These are phyloP conservation scores for Ogataea ganodermae DNA, from an alignment of 805 yeast species.

Conservation along the genomic window DNA sequence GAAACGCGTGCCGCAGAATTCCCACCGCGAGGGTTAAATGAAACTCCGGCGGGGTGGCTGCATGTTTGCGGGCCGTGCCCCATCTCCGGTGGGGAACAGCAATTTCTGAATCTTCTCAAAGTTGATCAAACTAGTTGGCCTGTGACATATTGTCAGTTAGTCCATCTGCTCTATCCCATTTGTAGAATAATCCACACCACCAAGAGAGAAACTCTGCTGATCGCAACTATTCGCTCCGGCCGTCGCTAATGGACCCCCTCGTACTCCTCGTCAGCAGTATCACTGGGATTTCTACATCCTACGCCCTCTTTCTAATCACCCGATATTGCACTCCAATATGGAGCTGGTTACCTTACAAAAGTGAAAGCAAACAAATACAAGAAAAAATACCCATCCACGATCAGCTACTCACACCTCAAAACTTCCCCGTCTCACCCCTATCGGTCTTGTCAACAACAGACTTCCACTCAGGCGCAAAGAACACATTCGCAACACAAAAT, in stretches of 20 bases:
- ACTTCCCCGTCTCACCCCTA: slow-evolving; percentile 1
- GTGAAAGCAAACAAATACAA: not conserved
- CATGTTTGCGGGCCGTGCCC: no score
- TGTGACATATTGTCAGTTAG: no score
- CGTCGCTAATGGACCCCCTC: no score
- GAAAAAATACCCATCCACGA: not conserved
- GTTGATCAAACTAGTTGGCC: no score
- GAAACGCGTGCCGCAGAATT: no score
- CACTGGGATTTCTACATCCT: slow-evolving; percentile 1
- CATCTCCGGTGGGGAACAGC: no score
- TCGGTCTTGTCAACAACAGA: not conserved
- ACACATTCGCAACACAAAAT: not conserved
- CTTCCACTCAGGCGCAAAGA: not conserved
- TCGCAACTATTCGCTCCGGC: no score
- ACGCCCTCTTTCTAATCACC: not conserved
- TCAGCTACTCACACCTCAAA: not conserved
- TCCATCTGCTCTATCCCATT: no score
- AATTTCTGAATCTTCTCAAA: no score
- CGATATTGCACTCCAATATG: slow-evolving; percentile 1
- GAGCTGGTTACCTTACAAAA: slow-evolving; percentile 4
- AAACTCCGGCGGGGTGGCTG: not conserved
- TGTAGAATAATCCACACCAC: no score
- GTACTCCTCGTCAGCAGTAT: not conserved
- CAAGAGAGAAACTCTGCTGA: no score
- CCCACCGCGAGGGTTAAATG: no score